phyloP scores from a whole-genome alignment of 2,329 filamentous ascomycete genomes.

The Colletotrichum somersetense region DNA sequence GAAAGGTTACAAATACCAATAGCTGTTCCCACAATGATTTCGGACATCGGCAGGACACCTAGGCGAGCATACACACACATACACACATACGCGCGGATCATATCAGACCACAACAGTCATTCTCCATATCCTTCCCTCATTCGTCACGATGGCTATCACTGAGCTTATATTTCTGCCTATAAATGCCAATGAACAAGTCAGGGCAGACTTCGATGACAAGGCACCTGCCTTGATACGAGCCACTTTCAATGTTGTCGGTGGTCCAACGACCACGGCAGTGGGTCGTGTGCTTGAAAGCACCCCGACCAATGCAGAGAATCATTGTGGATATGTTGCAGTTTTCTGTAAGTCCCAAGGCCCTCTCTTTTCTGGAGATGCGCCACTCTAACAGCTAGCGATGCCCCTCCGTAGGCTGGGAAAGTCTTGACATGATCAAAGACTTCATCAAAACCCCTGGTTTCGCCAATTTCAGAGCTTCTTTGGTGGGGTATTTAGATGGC shows the following conservation, averaged over 20 bases:
- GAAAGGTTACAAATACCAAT: background rate
- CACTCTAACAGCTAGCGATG: too few species aligned
- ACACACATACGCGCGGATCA: background rate
- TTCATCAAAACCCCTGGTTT: slow-evolving; percentile 4
- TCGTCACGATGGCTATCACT: slow-evolving; percentile 9
- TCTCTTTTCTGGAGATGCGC: background rate
- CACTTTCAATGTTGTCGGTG: background rate
- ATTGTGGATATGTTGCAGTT: slow-evolving; percentile 12
- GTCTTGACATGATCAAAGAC: background rate
- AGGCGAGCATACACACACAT: background rate
- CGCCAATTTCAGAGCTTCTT: background rate
- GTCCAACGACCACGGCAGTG: background rate
- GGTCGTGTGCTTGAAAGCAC: slow-evolving; percentile 17
- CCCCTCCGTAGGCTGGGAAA: slow-evolving; percentile 12
- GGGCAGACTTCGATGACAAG: background rate
- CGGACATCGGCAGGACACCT: background rate
- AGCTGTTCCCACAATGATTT: too few species aligned
- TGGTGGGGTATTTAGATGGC: background rate
- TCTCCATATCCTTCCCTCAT: too few species aligned
- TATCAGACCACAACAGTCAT: too few species aligned
- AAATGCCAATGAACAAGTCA: slow-evolving; percentile 1
- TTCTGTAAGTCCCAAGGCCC: slow-evolving; percentile 1
- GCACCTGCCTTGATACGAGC: background rate
- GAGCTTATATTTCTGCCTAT: slow-evolving; percentile 14
- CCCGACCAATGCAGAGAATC: slow-evolving; percentile 8